Evolutionary conservation across 1,139 yeast species (phyloP).

Genomic region (Petasospora fabianii): DNA sequence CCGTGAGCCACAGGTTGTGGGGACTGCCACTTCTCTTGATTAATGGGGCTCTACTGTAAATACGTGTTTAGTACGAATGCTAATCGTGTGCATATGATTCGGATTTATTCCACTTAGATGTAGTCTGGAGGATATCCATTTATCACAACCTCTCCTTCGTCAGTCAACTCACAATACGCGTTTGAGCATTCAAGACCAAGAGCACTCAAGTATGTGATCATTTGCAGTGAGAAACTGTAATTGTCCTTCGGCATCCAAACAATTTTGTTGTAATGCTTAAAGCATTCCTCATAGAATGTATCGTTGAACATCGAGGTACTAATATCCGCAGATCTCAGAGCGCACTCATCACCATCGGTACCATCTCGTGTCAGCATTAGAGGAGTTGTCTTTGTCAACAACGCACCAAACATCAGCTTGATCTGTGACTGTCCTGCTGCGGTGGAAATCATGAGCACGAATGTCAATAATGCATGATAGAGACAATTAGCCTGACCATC

Average conservation of each 20-base stretch:
- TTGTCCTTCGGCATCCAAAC: conserved; percentile 40
- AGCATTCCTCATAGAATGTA: conserved; percentile 24
- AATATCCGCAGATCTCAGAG: conserved; percentile 4
- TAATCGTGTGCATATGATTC: too few species aligned
- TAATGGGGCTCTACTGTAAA: not conserved
- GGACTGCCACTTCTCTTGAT: conserved; percentile 3
- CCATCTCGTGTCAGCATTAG: conserved; percentile 19
- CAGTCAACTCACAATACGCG: conserved; percentile 25
- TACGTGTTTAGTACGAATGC: not conserved
- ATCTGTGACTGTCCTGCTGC: conserved; percentile 38
- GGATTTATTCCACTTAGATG: conserved; percentile 6
- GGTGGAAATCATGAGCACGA: conserved; percentile 38
- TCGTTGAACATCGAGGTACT: conserved; percentile 18
- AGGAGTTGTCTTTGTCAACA: conserved; percentile 27
- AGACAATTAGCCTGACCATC: conserved; percentile 35
- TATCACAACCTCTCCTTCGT: conserved; percentile 26
- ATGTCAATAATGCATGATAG: conserved; percentile 46
- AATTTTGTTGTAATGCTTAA: conserved; percentile 21
- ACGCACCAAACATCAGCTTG: conserved; percentile 28
- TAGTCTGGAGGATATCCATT: conserved; percentile 26
- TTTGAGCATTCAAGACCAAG: conserved; percentile 29
- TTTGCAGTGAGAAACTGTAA: conserved; percentile 29
- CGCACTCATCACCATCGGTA: conserved; percentile 6
- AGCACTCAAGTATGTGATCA: conserved; percentile 25
- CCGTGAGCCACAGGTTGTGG: conserved; percentile 33